Conservation (phyloP, 2,329 filamentous ascomycete genomes). For the Xylaria sp. region DNA sequence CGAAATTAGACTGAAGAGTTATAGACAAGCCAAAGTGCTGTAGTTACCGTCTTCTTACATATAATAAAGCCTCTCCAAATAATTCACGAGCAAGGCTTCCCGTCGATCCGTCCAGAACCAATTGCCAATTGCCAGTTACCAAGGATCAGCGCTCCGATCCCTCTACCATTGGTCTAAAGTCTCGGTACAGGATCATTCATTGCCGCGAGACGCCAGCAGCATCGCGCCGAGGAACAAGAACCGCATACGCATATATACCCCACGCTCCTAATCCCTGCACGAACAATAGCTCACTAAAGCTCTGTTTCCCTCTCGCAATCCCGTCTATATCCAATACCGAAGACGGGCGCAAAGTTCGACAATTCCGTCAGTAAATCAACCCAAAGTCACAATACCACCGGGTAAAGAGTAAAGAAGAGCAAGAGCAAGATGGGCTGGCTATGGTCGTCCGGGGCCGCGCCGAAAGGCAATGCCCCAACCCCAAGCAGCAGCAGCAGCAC, state of each 20-base stretch:
- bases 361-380: not conserved
- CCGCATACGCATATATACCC: conserved; percentile 16
- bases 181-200: conserved; percentile 6
- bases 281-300: not conserved
- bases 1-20: not conserved
- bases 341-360: not conserved
- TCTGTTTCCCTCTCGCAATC: not conserved
- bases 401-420: conserved; percentile 2
- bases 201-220: not conserved
- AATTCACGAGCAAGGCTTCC: not conserved
- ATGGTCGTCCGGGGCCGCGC: conserved; percentile 32
- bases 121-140: not conserved
- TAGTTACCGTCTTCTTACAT: not conserved
- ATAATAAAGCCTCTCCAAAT: not conserved
- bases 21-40: not conserved
- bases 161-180: conserved; percentile 12
- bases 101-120: not conserved
- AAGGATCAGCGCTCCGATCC: not conserved
- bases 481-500: not conserved
- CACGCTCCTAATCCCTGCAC: conserved; percentile 24
- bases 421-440: conserved; percentile 65
- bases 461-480: conserved; percentile 9
- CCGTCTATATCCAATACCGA: not conserved
- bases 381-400: not conserved
- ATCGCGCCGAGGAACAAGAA: not conserved